phyloP scores from a whole-genome alignment of 176 grass and related monocot species.

The Otatea glauca region DNA sequence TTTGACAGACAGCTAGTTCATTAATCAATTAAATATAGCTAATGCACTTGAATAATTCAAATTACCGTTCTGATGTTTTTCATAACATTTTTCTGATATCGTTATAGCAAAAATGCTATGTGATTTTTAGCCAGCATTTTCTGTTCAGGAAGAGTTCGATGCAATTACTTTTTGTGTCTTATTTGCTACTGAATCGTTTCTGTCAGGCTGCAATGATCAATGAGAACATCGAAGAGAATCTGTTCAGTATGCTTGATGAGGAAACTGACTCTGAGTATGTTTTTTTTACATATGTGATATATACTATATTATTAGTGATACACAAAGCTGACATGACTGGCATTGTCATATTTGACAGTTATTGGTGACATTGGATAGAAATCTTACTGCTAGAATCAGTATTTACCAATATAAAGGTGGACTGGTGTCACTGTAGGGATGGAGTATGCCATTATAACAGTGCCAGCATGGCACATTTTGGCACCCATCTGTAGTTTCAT shows the following conservation, averaged over 20 bases:
- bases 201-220: conserved; percentile 78
- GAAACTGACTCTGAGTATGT: conserved; percentile 98
- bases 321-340: conserved; percentile 5
- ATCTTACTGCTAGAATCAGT: not conserved
- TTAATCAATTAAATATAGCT: not conserved
- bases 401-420: conserved; percentile 6
- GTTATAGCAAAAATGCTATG: not conserved
- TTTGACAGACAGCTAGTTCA: not conserved
- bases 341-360: conserved; percentile 12
- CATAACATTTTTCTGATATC: not conserved
- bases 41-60: conserved; percentile 5
- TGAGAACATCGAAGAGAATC: conserved; percentile 91
- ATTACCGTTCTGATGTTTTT: conserved; percentile 3
- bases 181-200: conserved; percentile 39
- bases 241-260: conserved; percentile 96
- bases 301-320: conserved; percentile 6
- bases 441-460: not conserved
- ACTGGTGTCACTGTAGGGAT: not conserved
- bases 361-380: not conserved
- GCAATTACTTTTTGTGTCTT: conserved; percentile 13
- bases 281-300: conserved; percentile 28
- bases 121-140: conserved; percentile 1
- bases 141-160: conserved; percentile 1
- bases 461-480: not conserved
- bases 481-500: conserved; percentile 3